Conservation (phyloP, 1,139 yeast species). For the Yamadazyma dushanensis region DNA sequence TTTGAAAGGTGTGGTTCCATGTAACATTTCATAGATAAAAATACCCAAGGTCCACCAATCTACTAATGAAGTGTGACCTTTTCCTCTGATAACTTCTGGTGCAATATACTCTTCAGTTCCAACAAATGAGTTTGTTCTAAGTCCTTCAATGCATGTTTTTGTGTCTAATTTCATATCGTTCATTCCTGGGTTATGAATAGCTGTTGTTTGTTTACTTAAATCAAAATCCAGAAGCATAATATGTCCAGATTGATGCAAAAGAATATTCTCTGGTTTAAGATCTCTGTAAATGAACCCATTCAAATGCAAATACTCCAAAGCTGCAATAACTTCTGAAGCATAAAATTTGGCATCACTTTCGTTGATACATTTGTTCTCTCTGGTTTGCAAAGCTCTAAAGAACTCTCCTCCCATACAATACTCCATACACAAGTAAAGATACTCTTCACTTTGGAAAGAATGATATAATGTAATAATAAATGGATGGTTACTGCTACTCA, state of each 20-base stretch:
- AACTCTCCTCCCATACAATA: slow-evolving; percentile 99
- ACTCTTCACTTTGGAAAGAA: slow-evolving; percentile 92
- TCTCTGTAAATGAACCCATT: slow-evolving; percentile 98
- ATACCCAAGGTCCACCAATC: slow-evolving; percentile 99
- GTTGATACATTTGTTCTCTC: slow-evolving; percentile 79
- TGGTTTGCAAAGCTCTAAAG: slow-evolving; percentile 91
- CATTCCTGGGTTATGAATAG: slow-evolving; percentile 22
- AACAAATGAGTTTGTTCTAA: slow-evolving; percentile 94
- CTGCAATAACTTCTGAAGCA: slow-evolving; percentile 97
- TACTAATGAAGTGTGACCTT: slow-evolving; percentile 96
- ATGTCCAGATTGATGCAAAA: slow-evolving; percentile 93
- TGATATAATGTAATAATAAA: slow-evolving; percentile 95
- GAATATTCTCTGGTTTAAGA: slow-evolving; percentile 90
- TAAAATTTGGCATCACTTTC: slow-evolving; percentile 92
- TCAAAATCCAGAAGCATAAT: slow-evolving; percentile 98
- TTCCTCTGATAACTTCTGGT: slow-evolving; percentile 95
- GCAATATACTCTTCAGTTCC: slow-evolving; percentile 99
- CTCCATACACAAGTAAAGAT: slow-evolving; percentile 95
- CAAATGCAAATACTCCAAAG: slow-evolving; percentile 88
- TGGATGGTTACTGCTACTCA: slow-evolving; percentile 95
- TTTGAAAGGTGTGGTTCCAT: slow-evolving; percentile 94
- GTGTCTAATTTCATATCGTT: slow-evolving; percentile 61
- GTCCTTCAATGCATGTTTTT: slow-evolving; percentile 91
- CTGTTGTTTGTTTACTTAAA: slow-evolving; percentile 81
- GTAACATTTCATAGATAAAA: slow-evolving; percentile 87